Evolutionary conservation across 1,284 basidiomycete genomes (phyloP).

Genomic region (Ceratobasidium sp.): DNA sequence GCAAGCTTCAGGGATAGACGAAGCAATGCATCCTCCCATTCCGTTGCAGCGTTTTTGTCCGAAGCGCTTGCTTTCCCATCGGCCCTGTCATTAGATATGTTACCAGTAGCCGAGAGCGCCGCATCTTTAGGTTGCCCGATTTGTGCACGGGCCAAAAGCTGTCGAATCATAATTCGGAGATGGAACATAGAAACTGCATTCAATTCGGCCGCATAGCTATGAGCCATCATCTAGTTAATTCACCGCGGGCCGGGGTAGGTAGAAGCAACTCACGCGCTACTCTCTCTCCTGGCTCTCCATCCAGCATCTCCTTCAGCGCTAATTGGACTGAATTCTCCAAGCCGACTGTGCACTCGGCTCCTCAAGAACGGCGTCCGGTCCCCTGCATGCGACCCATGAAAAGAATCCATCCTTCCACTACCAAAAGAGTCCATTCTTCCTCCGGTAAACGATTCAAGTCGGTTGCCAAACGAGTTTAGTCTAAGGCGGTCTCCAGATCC

Average conservation of each 20-base stretch:
- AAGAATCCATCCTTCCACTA: conserved; percentile 12
- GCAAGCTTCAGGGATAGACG: conserved; percentile 81
- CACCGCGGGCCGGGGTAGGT: background rate
- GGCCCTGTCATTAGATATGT: background rate
- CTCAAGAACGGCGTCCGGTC: conserved; percentile 70
- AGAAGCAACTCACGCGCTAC: conserved; percentile 67
- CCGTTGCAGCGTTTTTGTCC: conserved; percentile 57
- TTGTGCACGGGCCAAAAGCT: conserved; percentile 55
- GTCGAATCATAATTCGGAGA: conserved; percentile 85
- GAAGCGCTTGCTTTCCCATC: background rate
- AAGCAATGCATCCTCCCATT: conserved; percentile 87
- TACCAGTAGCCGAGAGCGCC: background rate
- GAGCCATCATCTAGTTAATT: background rate
- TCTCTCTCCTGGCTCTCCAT: conserved; percentile 80
- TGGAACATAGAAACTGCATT: conserved; percentile 86
- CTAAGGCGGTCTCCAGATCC: conserved; percentile 49
- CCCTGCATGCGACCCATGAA: conserved; percentile 59
- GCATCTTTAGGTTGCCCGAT: background rate
- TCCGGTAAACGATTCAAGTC: conserved; percentile 32
- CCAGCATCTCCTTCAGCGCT: conserved; percentile 62
- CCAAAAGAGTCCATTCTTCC: conserved; percentile 27
- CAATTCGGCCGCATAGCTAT: conserved; percentile 58
- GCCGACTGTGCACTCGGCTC: conserved; percentile 77
- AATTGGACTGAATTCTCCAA: conserved; percentile 59
- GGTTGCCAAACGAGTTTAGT: conserved; percentile 69